A percentile compares a stretch with the other conserved stretches of the same genome.
Conservation (phyloP, 768 basidiomycete species). For the Boletus insuetus region DNA sequence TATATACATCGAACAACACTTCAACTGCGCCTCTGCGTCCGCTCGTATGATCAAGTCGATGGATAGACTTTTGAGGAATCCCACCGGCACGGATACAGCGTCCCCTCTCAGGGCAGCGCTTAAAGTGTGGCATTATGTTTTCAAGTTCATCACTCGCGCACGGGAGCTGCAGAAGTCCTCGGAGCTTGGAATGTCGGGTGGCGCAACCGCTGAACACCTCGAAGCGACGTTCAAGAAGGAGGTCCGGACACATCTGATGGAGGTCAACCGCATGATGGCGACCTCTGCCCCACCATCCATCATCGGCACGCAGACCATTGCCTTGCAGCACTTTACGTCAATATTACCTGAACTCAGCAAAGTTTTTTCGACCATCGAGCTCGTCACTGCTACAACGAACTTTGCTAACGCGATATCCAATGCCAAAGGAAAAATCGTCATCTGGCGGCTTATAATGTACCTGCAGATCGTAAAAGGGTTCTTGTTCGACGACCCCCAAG, state of each 20-base stretch:
- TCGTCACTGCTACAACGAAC: slow-evolving; percentile 81
- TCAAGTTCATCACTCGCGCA: slow-evolving; percentile 91
- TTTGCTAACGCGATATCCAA: slow-evolving; percentile 82
- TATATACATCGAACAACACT: slow-evolving; percentile 89
- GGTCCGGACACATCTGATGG: slow-evolving; percentile 67
- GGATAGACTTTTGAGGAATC: slow-evolving; percentile 75
- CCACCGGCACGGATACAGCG: slow-evolving; percentile 68
- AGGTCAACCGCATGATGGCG: slow-evolving; percentile 89
- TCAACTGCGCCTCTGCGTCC: slow-evolving; percentile 74
- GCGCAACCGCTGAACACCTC: slow-evolving; percentile 81
- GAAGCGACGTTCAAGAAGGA: slow-evolving; percentile 85
- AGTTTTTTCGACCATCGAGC: slow-evolving; percentile 77
- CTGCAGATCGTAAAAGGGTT: slow-evolving; percentile 88
- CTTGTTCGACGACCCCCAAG: slow-evolving; percentile 79
- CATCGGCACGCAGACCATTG: slow-evolving; percentile 94
- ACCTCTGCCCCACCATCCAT: slow-evolving; percentile 75
- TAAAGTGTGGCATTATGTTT: slow-evolving; percentile 96
- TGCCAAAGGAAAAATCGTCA: slow-evolving; percentile 81
- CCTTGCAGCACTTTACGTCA: slow-evolving; percentile 89
- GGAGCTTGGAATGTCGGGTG: slow-evolving; percentile 75
- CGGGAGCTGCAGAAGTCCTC: slow-evolving; percentile 83
- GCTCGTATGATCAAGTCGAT: slow-evolving; percentile 86
- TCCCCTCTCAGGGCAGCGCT: slow-evolving; percentile 82
- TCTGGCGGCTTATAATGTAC: slow-evolving; percentile 94
- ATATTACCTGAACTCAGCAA: slow-evolving; percentile 85